Evolutionary conservation across 2,329 filamentous ascomycete species (phyloP), one percentile per base, ranked within the genome.

Genomic region (Nigrograna mackinnonii): DNA sequence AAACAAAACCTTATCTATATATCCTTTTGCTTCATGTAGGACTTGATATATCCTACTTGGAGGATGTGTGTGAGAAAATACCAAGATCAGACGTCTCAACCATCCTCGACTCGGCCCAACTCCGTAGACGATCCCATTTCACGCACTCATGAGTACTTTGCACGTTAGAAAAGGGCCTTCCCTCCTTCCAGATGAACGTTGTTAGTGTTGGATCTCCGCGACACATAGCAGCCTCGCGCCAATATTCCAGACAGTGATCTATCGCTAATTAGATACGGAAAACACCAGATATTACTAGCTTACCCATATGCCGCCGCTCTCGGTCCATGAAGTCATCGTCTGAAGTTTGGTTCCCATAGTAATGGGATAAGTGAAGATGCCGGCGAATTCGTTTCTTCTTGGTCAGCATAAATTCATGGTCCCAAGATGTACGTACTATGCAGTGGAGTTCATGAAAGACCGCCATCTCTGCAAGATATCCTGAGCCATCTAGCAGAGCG

Each of bases 191-290:
- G 7, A 17, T 13, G 22, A 49, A 49, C 2, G 41, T 38, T 11
- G 36, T 12, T 6, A 44, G 33, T 13, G 47, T 44, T 5, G 36
- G 22, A 21, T 44, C 43, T 3, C 37, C 39, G 18, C 38, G 6
- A 35, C 47, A 50, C 41, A 50, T 48, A 2, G 37, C 38, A 6
- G 37, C 22, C 24, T 44, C 33, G 4, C 47, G 38, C 31, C 16
- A 43, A 20, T 43, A 42, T 24, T 50, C 47, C 4, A 50, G 35
- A 19, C 47, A 50, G 34, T 50, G 47, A 22, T 50, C 47, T 50
- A 2, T 18, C 20, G 12, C n/a, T n/a, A n/a, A n/a, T n/a, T n/a
- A n/a, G n/a, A n/a, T n/a, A n/a, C n/a, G n/a, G n/a, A n/a, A n/a
- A n/a, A n/a, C n/a, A n/a, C n/a, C n/a, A n/a, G n/a, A n/a, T n/a